Percentiles rank a stretch among this genome's conserved stretches.
phyloP scores from a whole-genome alignment of 169 alveolate genomes.

The Plasmodium vivax region DNA sequence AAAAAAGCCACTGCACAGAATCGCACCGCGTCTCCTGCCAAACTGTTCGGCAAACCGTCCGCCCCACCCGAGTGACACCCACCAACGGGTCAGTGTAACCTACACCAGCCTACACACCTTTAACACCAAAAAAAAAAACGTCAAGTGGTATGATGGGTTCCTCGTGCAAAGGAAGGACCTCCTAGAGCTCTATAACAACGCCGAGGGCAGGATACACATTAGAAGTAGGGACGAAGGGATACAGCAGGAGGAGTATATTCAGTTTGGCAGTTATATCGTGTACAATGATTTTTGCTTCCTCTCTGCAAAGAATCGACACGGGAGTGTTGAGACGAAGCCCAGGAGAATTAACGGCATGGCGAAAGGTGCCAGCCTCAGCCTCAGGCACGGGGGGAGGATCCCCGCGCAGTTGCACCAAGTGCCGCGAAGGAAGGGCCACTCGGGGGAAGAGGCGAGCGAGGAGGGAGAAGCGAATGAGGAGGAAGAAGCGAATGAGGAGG shows the following conservation, averaged over 20 bases:
- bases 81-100: background rate
- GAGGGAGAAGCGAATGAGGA: background rate
- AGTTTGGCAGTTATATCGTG: constrained; percentile 44
- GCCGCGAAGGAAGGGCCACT: background rate
- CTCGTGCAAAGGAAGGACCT: background rate
- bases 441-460: background rate
- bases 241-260: constrained; percentile 20
- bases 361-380: background rate
- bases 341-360: background rate
- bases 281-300: constrained; percentile 10
- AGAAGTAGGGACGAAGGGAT: background rate
- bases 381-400: background rate
- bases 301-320: background rate
- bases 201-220: constrained; percentile 2
- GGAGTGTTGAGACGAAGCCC: background rate
- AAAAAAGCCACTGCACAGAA: background rate
- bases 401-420: background rate
- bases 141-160: constrained; percentile 62
- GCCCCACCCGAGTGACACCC: background rate
- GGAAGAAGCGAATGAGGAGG: background rate
- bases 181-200: constrained; percentile 17
- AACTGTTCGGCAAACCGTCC: no score
- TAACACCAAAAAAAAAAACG: constrained; percentile 12
- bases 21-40: background rate
- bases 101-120: constrained; percentile 18